Conservation (phyloP, 768 basidiomycete genomes). For the Tylopilus balloui region DNA sequence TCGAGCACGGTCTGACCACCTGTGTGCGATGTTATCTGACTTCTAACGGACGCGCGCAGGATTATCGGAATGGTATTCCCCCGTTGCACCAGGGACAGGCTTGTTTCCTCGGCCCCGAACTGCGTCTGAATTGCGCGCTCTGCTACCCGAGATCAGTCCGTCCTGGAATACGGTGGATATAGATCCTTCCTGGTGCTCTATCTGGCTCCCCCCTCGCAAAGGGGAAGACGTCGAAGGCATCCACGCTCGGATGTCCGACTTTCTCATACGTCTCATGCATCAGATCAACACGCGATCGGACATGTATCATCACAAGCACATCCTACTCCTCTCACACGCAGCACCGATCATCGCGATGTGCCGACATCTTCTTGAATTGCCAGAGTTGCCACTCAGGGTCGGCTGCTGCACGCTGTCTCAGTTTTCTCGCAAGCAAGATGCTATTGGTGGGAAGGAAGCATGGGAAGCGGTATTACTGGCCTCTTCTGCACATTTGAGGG, state of each 20-base stretch:
- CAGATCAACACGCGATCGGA: slow-evolving; percentile 45
- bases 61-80: slow-evolving; percentile 77
- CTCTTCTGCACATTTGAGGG: slow-evolving; percentile 51
- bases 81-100: slow-evolving; percentile 59
- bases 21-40: slow-evolving; percentile 7
- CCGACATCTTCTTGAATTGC: slow-evolving; percentile 52
- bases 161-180: slow-evolving; percentile 58
- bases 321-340: slow-evolving; percentile 70
- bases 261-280: slow-evolving; percentile 48
- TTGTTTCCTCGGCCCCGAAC: slow-evolving; percentile 70
- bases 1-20: slow-evolving; percentile 62
- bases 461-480: slow-evolving; percentile 47
- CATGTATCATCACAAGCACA: slow-evolving; percentile 39
- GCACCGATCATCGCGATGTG: slow-evolving; percentile 68
- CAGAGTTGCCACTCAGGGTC: slow-evolving; percentile 49
- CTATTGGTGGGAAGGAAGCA: slow-evolving; percentile 32
- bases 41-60: slow-evolving; percentile 35
- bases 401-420: slow-evolving; percentile 76
- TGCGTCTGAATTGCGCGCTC: slow-evolving; percentile 47
- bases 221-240: slow-evolving; percentile 65
- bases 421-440: slow-evolving; percentile 37
- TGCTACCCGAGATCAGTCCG: slow-evolving; percentile 59
- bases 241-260: slow-evolving; percentile 54
- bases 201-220: slow-evolving; percentile 67
- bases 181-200: slow-evolving; percentile 57